These are phyloP conservation scores for Domatiomyces catenatus DNA, from an alignment of 2,329 filamentous ascomycete species.

Conservation along the genomic window DNA sequence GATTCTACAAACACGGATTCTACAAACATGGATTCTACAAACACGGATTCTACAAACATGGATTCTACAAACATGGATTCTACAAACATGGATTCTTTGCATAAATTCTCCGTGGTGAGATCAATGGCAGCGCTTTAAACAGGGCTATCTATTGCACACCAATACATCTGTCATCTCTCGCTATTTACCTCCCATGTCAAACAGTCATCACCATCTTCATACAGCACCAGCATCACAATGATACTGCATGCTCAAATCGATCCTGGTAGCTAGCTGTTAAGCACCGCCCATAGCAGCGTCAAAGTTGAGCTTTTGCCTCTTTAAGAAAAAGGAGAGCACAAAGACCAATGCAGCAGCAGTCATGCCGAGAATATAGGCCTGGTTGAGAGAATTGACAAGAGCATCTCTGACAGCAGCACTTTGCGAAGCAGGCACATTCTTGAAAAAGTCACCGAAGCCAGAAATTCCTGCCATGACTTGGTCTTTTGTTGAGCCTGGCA, in stretches of 20 bases:
- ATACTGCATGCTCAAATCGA: background rate
- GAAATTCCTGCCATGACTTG: constrained; percentile 2
- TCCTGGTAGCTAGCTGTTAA: background rate
- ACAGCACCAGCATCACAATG: background rate
- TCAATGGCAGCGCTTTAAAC: no score
- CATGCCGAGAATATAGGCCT: constrained; percentile 15
- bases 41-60: no score
- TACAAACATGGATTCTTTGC: no score
- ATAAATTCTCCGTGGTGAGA: no score
- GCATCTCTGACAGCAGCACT: constrained; percentile 19
- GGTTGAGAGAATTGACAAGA: constrained; percentile 12
- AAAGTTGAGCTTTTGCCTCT: background rate
- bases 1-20: no score
- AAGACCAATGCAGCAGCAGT: constrained; percentile 11
- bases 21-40: no score
- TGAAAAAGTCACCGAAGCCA: background rate
- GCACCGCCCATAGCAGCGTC: background rate
- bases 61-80: no score
- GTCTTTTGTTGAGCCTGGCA: background rate
- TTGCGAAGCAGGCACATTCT: constrained; percentile 4
- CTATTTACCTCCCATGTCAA: no score
- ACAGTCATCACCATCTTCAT: no score
- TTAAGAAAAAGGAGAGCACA: background rate
- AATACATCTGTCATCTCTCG: no score
- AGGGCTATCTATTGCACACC: no score